Conservation (phyloP, 202 grass and related monocot species). For the Eragrostis tef region DNA sequence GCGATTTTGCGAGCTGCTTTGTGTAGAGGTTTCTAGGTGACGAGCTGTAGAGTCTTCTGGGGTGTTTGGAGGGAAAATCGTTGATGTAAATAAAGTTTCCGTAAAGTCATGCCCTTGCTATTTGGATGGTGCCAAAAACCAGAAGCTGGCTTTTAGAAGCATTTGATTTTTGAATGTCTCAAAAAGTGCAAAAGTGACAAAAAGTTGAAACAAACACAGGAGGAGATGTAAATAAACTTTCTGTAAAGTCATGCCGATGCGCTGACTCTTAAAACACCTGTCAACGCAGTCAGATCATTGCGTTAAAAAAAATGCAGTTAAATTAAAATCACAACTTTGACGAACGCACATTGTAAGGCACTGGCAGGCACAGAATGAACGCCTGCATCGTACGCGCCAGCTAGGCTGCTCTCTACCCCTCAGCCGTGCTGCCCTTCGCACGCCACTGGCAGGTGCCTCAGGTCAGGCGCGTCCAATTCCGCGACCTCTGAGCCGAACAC, state of each 20-base stretch:
- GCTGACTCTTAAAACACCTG: neutral
- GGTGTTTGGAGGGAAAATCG: neutral
- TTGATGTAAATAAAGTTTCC: neutral
- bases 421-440: slow-evolving; percentile 16
- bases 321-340: neutral
- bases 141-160: too few species aligned
- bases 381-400: too few species aligned
- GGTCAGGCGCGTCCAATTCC: slow-evolving; percentile 6
- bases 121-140: too few species aligned
- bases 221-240: too few species aligned
- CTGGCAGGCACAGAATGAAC: neutral
- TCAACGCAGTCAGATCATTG: neutral
- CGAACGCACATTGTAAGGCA: neutral
- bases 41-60: neutral
- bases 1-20: neutral
- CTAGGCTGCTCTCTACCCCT: neutral
- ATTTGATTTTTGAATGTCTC: too few species aligned
- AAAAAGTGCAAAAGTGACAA: too few species aligned
- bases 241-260: neutral
- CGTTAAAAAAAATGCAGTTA: neutral
- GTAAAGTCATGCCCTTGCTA: neutral
- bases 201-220: too few species aligned
- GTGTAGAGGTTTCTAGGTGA: neutral
- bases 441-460: neutral
- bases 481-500: slow-evolving; percentile 54